Evolutionary conservation across 2,329 filamentous ascomycete genomes (phyloP), one percentile per base, ranked within the genome.

Genomic region (Cordyceps cateniannulata): DNA sequence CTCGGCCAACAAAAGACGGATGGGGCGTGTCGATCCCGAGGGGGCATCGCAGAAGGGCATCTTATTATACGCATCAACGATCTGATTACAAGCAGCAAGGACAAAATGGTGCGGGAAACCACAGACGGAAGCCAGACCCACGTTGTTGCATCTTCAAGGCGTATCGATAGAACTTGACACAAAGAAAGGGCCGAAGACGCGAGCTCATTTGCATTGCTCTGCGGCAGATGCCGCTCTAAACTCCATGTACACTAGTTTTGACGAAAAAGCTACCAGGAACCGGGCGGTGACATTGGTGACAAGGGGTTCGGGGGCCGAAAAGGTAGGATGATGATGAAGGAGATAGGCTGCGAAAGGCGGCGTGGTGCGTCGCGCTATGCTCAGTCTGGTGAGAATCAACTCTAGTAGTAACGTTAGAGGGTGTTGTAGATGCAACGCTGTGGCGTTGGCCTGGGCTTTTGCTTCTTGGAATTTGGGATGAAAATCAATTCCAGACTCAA

Each of bases 271-370:
- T 5, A 40, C 49, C 52, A 55, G 40, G 40, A 7, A 44, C 42
- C 20, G n/a, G 8, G 50, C 50, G 25, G 52, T 55, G 52, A 45
- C 52, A 32, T 45, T 42, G 40, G 24, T 24, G 40, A 47, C 52
- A 12, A 45, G 40, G 52, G 52, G 38, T 55, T 55, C 52, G 52
- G 52, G 52, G 52, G 52, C 52, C 25, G 18, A 45, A 55, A 45
- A 20, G 16, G 38, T 1, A 14, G 18, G 29, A 27, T 10, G 18
- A 45, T 3, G 18, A 54, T 22, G 38, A 29, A 22, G 9, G 10
- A 42, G 22, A n/a, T 22, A 25, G 25, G 32, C 10, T 22, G n/a
- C 38, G 16, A 9, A 52, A 9, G 20, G 47, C 6, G 10, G 48
- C 18, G 25, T 32, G 14, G 35, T 32, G 48, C 18, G 18, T 14